These are phyloP conservation scores for Pythium periplocum DNA, from an alignment of 352 stramenopile genomes.

Conservation along the genomic window DNA sequence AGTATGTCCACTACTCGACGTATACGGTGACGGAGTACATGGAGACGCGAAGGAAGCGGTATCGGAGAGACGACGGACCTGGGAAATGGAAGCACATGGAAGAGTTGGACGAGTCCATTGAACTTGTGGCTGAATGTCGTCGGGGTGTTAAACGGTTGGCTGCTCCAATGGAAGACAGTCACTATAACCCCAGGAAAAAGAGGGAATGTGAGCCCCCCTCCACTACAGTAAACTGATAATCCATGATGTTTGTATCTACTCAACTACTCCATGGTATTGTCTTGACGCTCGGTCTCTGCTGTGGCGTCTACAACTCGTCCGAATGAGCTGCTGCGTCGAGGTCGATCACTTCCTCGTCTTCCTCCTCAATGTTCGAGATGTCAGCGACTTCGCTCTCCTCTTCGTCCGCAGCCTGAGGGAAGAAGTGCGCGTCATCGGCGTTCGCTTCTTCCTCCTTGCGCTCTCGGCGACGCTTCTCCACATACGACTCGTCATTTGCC, in stretches of 20 bases:
- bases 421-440: constrained; percentile 37
- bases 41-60: too few relatives aligned
- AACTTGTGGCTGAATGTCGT: too few relatives aligned
- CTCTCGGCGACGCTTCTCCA: constrained; percentile 18
- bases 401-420: constrained; percentile 28
- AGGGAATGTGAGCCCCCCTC: neutral
- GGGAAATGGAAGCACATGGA: too few relatives aligned
- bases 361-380: constrained; percentile 5
- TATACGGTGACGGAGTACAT: too few relatives aligned
- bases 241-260: neutral
- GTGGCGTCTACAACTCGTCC: constrained; percentile 2
- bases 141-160: too few relatives aligned
- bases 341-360: constrained; percentile 36
- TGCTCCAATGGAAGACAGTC: too few relatives aligned
- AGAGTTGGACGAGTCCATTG: too few relatives aligned
- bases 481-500: constrained; percentile 18
- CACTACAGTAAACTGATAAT: too few relatives aligned
- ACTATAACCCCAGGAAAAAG: too few relatives aligned
- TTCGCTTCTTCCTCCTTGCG: constrained; percentile 22
- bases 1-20: too few relatives aligned
- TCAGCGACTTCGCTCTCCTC: constrained; percentile 5
- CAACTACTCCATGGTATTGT: neutral
- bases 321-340: constrained; percentile 34
- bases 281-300: too few relatives aligned
- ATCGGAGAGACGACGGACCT: too few relatives aligned